These are phyloP conservation scores for Quercus lobata DNA, from an alignment of 331 rosid genomes.

Conservation along the genomic window DNA sequence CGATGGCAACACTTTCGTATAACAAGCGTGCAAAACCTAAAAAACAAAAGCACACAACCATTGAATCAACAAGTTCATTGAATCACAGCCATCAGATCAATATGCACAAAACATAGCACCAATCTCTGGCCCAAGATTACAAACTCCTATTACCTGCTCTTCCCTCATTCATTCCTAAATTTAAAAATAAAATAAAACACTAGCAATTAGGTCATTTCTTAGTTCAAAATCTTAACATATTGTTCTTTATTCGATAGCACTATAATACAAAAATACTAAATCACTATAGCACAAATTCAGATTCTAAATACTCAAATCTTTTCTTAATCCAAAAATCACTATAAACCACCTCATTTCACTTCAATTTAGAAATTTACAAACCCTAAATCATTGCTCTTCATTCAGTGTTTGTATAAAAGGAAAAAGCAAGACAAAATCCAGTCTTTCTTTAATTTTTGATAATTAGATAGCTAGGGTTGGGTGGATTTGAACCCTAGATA, in stretches of 20 bases:
- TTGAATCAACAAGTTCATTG: not conserved
- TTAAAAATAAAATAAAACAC: no score
- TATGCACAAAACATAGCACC: not conserved
- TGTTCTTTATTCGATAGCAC: no score
- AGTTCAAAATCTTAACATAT: no score
- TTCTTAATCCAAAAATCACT: not conserved
- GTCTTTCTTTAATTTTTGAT: no score
- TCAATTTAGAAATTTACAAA: not conserved
- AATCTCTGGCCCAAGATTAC: not conserved
- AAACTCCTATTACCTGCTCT: not conserved
- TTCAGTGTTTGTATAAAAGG: no score
- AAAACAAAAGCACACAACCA: not conserved
- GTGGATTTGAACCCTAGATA: no score
- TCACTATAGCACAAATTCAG: no score
- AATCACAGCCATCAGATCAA: not conserved
- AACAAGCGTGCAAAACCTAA: constrained; percentile 94
- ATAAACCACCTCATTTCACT: not conserved
- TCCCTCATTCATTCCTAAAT: not conserved
- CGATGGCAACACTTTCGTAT: constrained; percentile 71
- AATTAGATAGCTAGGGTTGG: not conserved
- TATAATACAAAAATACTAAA: no score
- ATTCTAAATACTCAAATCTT: no score
- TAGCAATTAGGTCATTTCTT: no score
- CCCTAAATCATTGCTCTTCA: no score
- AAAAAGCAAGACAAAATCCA: no score